These are phyloP conservation scores for Fonsecaea erecta DNA, from an alignment of 2,329 filamentous ascomycete species.

Conservation along the genomic window DNA sequence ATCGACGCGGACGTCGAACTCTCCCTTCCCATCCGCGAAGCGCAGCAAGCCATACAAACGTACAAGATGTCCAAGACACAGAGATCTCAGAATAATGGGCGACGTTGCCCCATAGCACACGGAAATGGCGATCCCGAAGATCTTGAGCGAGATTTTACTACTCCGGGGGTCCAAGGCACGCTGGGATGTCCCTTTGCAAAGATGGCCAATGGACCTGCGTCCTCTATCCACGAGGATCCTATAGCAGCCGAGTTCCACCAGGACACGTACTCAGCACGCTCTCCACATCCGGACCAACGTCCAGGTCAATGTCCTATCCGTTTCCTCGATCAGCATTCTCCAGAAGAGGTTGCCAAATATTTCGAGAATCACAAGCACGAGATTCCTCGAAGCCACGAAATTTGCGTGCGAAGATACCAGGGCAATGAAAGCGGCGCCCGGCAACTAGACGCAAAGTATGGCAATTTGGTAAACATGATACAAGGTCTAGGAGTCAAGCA, in stretches of 20 bases:
- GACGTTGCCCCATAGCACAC: slow-evolving; percentile 38
- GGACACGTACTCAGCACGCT: slow-evolving; percentile 55
- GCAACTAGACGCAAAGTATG: slow-evolving; percentile 92
- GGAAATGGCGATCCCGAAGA: slow-evolving; percentile 42
- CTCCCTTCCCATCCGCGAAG: slow-evolving; percentile 15
- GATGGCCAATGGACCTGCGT: slow-evolving; percentile 49
- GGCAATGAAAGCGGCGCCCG: slow-evolving; percentile 82
- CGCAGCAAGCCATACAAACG: slow-evolving; percentile 17
- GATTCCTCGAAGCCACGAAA: slow-evolving; percentile 87
- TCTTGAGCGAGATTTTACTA: slow-evolving; percentile 89
- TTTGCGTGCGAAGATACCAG: slow-evolving; percentile 89
- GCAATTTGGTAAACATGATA: slow-evolving; percentile 91
- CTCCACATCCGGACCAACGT: slow-evolving; percentile 55
- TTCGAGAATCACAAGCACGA: slow-evolving; percentile 96
- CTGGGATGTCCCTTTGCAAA: slow-evolving; percentile 80
- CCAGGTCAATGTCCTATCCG: slow-evolving; percentile 84
- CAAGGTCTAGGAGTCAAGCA: slow-evolving; percentile 86
- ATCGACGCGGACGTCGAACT: slow-evolving; percentile 50
- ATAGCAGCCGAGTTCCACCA: slow-evolving; percentile 54
- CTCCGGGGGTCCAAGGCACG: slow-evolving; percentile 77
- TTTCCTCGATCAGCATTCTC: slow-evolving; percentile 87
- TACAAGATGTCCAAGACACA: slow-evolving; percentile 27
- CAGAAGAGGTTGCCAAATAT: slow-evolving; percentile 90
- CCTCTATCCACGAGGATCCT: slow-evolving; percentile 50
- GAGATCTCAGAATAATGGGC: slow-evolving; percentile 1